Conservation (phyloP, 192 early-diverging fungal species). For the Coemansia sp. region DNA sequence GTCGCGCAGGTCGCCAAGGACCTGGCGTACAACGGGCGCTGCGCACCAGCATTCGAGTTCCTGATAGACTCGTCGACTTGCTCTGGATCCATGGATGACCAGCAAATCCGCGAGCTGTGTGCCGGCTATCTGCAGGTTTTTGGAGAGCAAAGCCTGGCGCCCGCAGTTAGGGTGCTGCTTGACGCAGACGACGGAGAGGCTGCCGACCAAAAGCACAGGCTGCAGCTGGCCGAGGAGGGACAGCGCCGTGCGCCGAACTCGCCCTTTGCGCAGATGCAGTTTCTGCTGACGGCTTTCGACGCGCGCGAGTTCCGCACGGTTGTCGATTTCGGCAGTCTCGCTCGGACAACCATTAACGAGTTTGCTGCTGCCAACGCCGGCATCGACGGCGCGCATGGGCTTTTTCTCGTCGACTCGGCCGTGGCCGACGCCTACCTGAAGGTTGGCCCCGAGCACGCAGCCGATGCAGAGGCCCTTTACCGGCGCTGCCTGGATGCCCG, state of each 20-base stretch:
- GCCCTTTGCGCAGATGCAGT: slow-evolving; percentile 35
- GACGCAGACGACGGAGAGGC: background rate
- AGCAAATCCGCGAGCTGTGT: slow-evolving; percentile 3
- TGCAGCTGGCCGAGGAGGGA: slow-evolving; percentile 20
- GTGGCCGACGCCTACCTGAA: slow-evolving; percentile 61
- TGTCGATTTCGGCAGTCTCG: slow-evolving; percentile 19
- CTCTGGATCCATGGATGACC: slow-evolving; percentile 1
- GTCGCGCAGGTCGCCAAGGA: slow-evolving; percentile 22
- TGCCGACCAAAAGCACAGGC: background rate
- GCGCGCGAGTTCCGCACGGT: slow-evolving; percentile 13
- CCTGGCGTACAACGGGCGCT: slow-evolving; percentile 17
- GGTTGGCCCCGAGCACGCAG: slow-evolving; percentile 56
- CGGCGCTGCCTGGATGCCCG: slow-evolving; percentile 52
- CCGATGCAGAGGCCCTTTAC: slow-evolving; percentile 58
- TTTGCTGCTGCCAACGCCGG: slow-evolving; percentile 13
- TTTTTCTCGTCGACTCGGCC: slow-evolving; percentile 55
- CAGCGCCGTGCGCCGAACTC: slow-evolving; percentile 20
- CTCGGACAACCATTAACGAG: slow-evolving; percentile 13
- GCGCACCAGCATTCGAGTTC: slow-evolving; percentile 33
- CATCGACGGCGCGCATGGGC: slow-evolving; percentile 27
- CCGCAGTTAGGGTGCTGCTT: slow-evolving; percentile 13
- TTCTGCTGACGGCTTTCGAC: slow-evolving; percentile 8
- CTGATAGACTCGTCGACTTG: slow-evolving; percentile 26
- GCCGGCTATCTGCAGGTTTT: slow-evolving; percentile 17
- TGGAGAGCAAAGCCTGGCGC: slow-evolving; percentile 11